Percentiles rank a stretch among this genome's conserved stretches.
phyloP scores from a whole-genome alignment of 805 yeast genomes.

The Candida taoyuanica region DNA sequence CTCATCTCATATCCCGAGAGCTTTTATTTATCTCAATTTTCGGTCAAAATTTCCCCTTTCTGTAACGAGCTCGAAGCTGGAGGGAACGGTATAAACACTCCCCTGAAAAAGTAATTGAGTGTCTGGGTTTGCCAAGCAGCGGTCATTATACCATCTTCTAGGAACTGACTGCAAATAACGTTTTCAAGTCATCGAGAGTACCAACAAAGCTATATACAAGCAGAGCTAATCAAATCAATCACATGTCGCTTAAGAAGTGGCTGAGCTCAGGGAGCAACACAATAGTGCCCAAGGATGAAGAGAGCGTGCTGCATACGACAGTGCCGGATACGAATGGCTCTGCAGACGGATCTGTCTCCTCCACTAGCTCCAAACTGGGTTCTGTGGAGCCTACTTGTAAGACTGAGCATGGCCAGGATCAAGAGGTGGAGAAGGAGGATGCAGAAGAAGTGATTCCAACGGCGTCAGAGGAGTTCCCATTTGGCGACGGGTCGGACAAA shows the following conservation, averaged over 20 bases:
- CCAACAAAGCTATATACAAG: too few relatives aligned
- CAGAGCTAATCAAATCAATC: neutral
- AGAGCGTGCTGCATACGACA: neutral
- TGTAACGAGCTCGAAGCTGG: too few relatives aligned
- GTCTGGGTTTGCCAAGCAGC: too few relatives aligned
- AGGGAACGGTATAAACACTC: too few relatives aligned
- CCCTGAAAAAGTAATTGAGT: too few relatives aligned
- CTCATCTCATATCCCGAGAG: too few relatives aligned
- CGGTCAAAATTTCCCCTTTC: too few relatives aligned
- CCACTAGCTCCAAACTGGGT: constrained; percentile 7
- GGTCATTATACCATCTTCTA: too few relatives aligned
- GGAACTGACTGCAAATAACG: too few relatives aligned
- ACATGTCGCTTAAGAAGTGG: constrained; percentile 23
- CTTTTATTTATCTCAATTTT: too few relatives aligned
- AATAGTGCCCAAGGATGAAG: constrained; percentile 8
- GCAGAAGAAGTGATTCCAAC: neutral
- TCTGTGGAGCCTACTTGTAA: neutral
- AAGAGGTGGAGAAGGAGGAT: neutral
- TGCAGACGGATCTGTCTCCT: constrained; percentile 1
- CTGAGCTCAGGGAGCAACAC: constrained; percentile 6
- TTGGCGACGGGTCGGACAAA: constrained; percentile 65
- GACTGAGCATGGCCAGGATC: neutral
- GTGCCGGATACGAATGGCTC: neutral
- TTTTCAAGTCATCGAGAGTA: too few relatives aligned
- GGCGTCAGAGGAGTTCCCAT: constrained; percentile 33